These are phyloP conservation scores for Pontederia crassipes DNA, from an alignment of 176 grass and related monocot genomes.

Conservation along the genomic window DNA sequence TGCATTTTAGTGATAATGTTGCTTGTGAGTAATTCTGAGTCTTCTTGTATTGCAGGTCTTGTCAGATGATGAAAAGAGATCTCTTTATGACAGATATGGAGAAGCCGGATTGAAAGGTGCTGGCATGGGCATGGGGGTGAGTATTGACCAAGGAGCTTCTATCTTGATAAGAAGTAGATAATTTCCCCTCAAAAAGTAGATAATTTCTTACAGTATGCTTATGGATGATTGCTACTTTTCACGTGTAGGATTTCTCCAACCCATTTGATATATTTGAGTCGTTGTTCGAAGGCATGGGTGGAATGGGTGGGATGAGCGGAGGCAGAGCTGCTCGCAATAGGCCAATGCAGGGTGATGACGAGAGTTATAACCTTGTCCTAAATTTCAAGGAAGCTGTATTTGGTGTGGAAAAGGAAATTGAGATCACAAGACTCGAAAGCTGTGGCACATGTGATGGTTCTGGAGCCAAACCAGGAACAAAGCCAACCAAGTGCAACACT, in stretches of 20 bases:
- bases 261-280: slow-evolving; percentile 97
- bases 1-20: slow-evolving; percentile 5
- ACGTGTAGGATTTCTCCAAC: slow-evolving; percentile 76
- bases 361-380: slow-evolving; percentile 75
- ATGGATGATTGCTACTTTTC: background rate
- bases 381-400: slow-evolving; percentile 97
- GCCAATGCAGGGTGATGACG: slow-evolving; percentile 91
- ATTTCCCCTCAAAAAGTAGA: slow-evolving; percentile 9
- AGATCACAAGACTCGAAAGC: slow-evolving; percentile 67
- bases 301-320: slow-evolving; percentile 83
- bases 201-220: slow-evolving; percentile 5
- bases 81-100: slow-evolving; percentile 94
- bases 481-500: slow-evolving; percentile 59
- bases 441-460: slow-evolving; percentile 79
- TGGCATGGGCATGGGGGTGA: slow-evolving; percentile 91
- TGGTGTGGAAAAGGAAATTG: slow-evolving; percentile 93
- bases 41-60: slow-evolving; percentile 40
- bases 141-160: slow-evolving; percentile 12
- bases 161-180: slow-evolving; percentile 1
- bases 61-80: slow-evolving; percentile 90
- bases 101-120: slow-evolving; percentile 96
- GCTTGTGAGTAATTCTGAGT: background rate
- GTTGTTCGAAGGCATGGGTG: slow-evolving; percentile 89
- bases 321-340: slow-evolving; percentile 68
- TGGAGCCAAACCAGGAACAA: slow-evolving; percentile 85